A percentile compares a stretch with the other conserved stretches of the same genome.
Conservation (phyloP, 192 early-diverging fungal species). For the Entomortierella parvispora region DNA sequence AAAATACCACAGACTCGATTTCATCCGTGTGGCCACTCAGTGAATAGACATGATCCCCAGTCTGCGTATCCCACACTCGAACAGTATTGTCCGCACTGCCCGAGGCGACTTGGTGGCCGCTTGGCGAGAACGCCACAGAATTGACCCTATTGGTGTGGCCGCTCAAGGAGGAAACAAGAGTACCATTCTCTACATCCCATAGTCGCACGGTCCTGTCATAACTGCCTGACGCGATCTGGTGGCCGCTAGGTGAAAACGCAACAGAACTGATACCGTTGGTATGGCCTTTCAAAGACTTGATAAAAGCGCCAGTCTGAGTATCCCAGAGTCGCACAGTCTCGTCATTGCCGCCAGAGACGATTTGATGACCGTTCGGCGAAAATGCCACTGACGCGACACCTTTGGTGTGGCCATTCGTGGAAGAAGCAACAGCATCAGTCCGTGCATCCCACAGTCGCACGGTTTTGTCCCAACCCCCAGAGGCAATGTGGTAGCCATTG, state of each 20-base stretch:
- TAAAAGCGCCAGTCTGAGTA: too few relatives aligned
- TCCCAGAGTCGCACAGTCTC: too few relatives aligned
- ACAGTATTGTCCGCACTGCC: background rate
- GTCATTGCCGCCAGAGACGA: too few relatives aligned
- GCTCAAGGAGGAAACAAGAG: background rate
- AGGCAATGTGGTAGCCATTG: slow-evolving; percentile 76
- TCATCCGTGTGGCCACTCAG: background rate
- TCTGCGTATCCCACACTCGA: background rate
- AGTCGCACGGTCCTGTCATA: too few relatives aligned
- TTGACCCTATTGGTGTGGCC: background rate
- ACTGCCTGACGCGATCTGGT: too few relatives aligned
- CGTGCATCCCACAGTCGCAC: slow-evolving; percentile 94
- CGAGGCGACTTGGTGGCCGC: background rate
- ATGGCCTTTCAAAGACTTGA: too few relatives aligned
- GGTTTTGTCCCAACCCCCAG: slow-evolving; percentile 92
- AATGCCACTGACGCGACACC: too few relatives aligned
- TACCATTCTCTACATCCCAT: too few relatives aligned
- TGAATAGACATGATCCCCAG: background rate
- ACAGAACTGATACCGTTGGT: background rate
- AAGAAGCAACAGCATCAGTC: slow-evolving; percentile 56
- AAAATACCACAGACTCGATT: background rate
- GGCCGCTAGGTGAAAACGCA: background rate
- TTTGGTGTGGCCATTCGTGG: too few relatives aligned
- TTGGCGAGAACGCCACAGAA: background rate
- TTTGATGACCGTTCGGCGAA: too few relatives aligned